Conservation (phyloP, 441 rosid species). For the Manihot esculenta region DNA sequence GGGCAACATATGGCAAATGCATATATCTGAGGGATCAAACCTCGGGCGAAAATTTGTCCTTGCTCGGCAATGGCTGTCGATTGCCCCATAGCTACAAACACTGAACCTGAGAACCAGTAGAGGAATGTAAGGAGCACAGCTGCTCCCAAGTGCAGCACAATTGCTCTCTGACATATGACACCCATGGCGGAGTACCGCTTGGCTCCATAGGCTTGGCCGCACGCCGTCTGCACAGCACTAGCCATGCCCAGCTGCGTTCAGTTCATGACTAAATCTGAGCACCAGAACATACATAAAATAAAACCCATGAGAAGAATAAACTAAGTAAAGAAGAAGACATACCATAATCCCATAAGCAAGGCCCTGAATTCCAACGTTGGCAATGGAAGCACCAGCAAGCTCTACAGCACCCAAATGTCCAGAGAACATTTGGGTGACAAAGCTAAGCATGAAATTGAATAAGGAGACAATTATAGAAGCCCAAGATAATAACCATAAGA, state of each 20-base stretch:
- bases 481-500: conserved; percentile 75
- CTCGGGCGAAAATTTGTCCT: conserved; percentile 74
- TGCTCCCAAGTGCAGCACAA: conserved; percentile 69
- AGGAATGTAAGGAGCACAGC: conserved; percentile 70
- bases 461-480: conserved; percentile 73
- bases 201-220: conserved; percentile 98
- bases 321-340: conserved; percentile 13
- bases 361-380: conserved; percentile 90
- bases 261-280: no score
- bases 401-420: conserved; percentile 78
- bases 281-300: no score
- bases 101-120: conserved; percentile 70
- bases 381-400: conserved; percentile 91
- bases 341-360: conserved; percentile 97
- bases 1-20: conserved; percentile 87
- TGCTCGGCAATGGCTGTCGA: conserved; percentile 51
- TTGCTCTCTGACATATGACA: conserved; percentile 80
- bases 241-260: conserved; percentile 86
- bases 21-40: conserved; percentile 79
- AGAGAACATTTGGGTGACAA: conserved; percentile 74
- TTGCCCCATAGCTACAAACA: conserved; percentile 64
- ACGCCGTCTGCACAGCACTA: conserved; percentile 93
- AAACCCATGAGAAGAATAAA: no score
- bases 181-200: conserved; percentile 74
- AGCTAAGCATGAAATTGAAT: conserved; percentile 80